Conservation (phyloP, 2,329 filamentous ascomycete species). For the Macrophomina tecta region DNA sequence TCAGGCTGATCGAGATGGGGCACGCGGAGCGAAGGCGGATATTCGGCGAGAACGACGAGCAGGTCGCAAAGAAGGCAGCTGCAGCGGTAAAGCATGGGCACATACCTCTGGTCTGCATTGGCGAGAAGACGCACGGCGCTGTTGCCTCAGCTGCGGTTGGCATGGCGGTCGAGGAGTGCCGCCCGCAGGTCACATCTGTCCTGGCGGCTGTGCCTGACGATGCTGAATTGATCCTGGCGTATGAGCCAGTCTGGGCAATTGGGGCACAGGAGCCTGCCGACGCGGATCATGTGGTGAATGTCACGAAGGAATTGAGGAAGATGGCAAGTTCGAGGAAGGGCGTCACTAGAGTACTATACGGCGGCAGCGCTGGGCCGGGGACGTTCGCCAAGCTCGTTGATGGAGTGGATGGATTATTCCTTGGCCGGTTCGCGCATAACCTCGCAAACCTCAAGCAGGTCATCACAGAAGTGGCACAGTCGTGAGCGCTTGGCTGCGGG, state of each 20-base stretch:
- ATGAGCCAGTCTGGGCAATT: constrained; percentile 91
- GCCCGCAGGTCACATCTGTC: constrained; percentile 68
- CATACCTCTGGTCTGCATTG: constrained; percentile 80
- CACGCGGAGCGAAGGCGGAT: constrained; percentile 78
- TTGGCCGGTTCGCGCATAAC: constrained; percentile 83
- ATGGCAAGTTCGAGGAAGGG: constrained; percentile 60
- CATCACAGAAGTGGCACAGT: constrained; percentile 70
- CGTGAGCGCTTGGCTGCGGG: constrained; percentile 30
- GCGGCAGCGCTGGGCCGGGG: constrained; percentile 81
- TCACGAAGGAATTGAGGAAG: constrained; percentile 69
- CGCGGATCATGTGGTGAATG: constrained; percentile 73
- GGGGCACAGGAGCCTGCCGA: constrained; percentile 74
- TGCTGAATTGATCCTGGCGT: constrained; percentile 77
- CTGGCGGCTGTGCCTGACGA: constrained; percentile 65
- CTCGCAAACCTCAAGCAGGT: constrained; percentile 73
- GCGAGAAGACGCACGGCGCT: constrained; percentile 65
- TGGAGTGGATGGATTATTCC: constrained; percentile 78
- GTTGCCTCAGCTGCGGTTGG: constrained; percentile 58
- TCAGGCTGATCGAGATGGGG: constrained; percentile 75
- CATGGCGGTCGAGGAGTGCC: constrained; percentile 69
- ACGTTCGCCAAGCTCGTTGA: constrained; percentile 71
- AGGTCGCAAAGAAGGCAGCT: constrained; percentile 70
- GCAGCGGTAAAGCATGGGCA: constrained; percentile 73
- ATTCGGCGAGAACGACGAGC: constrained; percentile 76
- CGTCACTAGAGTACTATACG: constrained; percentile 75